Evolutionary conservation across 768 basidiomycete species (phyloP).

Genomic region (Psilocybe sp.): DNA sequence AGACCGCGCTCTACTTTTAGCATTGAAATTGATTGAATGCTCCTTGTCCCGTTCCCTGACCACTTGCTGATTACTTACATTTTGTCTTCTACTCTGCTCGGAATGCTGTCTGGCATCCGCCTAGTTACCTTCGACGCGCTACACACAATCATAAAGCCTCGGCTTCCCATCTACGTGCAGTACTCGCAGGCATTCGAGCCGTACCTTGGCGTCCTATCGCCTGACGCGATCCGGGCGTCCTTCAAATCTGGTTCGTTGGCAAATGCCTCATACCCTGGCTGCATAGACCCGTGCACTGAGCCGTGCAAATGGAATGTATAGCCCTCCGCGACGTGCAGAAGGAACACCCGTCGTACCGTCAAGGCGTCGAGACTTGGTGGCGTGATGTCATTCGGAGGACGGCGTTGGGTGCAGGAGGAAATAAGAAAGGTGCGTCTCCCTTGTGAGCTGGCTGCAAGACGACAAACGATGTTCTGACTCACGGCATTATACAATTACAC

Average conservation of each 20-base stretch:
- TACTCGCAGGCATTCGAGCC: slow-evolving; percentile 67
- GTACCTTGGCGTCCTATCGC: slow-evolving; percentile 59
- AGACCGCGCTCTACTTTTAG: not conserved
- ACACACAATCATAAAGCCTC: slow-evolving; percentile 71
- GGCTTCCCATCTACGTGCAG: slow-evolving; percentile 62
- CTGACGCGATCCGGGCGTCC: slow-evolving; percentile 48
- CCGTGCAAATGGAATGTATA: slow-evolving; percentile 10
- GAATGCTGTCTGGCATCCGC: slow-evolving; percentile 34
- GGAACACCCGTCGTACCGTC: slow-evolving; percentile 56
- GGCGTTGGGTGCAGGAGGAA: slow-evolving; percentile 72
- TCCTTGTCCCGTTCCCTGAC: not conserved
- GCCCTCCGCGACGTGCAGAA: slow-evolving; percentile 47
- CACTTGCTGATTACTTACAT: too few species aligned
- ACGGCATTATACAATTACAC: not conserved
- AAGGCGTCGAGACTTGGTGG: slow-evolving; percentile 68
- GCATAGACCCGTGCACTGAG: not conserved
- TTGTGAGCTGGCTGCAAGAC: not conserved
- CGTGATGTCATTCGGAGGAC: slow-evolving; percentile 71
- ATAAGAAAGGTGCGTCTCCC: slow-evolving; percentile 43
- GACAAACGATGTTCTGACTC: not conserved
- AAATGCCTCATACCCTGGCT: not conserved
- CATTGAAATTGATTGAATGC: too few species aligned
- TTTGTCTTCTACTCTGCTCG: not conserved
- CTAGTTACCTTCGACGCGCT: slow-evolving; percentile 79
- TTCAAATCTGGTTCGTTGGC: slow-evolving; percentile 53